Percentiles rank a stretch among this genome's conserved stretches.
Conservation (phyloP, 176 grass and related monocot species). For the Cenchrus fungigraminus region DNA sequence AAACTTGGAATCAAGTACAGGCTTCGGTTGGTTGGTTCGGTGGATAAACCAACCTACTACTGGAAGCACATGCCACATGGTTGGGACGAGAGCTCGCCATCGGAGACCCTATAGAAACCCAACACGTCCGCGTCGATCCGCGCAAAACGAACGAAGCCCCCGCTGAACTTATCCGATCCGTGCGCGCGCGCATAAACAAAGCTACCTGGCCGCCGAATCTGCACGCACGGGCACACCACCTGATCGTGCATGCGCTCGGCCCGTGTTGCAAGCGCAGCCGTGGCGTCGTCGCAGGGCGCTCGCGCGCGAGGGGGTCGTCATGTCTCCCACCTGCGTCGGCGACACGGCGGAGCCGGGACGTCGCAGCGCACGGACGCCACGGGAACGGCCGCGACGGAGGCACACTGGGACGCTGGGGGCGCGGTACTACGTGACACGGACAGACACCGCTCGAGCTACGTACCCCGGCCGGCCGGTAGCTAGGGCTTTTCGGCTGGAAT, state of each 20-base stretch:
- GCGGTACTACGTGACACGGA: background rate
- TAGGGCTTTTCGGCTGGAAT: no score
- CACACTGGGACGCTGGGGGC: no score
- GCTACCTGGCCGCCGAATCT: no score
- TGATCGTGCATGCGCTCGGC: no score
- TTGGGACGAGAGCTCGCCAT: background rate
- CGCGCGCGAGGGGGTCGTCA: background rate
- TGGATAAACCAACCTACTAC: conserved; percentile 22
- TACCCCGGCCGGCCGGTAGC: background rate
- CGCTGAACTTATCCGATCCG: conserved; percentile 2
- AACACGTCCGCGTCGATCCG: conserved; percentile 25
- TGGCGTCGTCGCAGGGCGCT: no score
- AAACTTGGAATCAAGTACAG: background rate
- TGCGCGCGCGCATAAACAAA: no score
- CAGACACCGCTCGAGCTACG: background rate
- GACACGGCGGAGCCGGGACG: background rate
- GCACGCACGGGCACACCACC: no score
- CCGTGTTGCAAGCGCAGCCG: no score
- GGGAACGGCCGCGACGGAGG: background rate
- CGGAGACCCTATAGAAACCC: background rate
- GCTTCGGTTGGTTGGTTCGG: background rate
- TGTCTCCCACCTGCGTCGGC: background rate
- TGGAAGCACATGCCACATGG: conserved; percentile 33
- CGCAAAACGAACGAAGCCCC: no score
- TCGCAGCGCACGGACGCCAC: background rate